Evolutionary conservation across 129 eudicot species (phyloP), one percentile per base, ranked within the genome.

Genomic region (Helichrysum umbraculigerum): DNA sequence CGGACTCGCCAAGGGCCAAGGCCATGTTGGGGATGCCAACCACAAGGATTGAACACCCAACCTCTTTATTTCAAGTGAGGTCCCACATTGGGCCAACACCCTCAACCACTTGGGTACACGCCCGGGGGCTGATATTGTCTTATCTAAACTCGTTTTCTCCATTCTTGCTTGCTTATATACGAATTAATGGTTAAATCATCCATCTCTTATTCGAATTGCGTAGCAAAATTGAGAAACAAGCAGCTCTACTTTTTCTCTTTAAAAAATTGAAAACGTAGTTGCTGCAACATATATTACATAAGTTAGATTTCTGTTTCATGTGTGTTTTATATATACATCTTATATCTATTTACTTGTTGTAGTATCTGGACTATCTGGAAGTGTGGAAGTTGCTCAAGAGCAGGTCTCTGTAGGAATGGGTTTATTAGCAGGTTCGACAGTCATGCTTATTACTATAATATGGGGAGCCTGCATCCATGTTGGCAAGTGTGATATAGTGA

Each of bases 391-490:
- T 80, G 98, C 98, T 86, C 98, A 93, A 76, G 88, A 87, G 59
- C 97, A 93, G 85, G 97, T 93, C 16, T 93, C 97, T 9, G 97
- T 93, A 51, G 98, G 98, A 73, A 93, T 93, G 91, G 98, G 98
- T 21, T 82, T 93, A 72, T 86, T 93, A 62, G 93, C 98, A 65
- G 98, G 98, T 19, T 90, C 98, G 14, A 93, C 98, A 1, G 96
- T 93, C 71, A 91, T 93, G 98, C 93, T 90, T 71, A 88, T 93
- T 44, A 93, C 98, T 41, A 68, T 87, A 28, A 81, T 88, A 41
- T 93, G 98, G 98, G 98, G 98, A 51, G 70, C 88, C 76, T 93
- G 98, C 79, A 74, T 88, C 70, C 15, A 88, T 66, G 96, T 91
- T 82, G 98, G 97, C 79, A 93, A 93, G 87, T 91, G 97, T 71